A percentile compares a stretch with the other conserved stretches of the same genome.
phyloP scores from a whole-genome alignment of 106 monocot genomes.

The Allium fistulosum region DNA sequence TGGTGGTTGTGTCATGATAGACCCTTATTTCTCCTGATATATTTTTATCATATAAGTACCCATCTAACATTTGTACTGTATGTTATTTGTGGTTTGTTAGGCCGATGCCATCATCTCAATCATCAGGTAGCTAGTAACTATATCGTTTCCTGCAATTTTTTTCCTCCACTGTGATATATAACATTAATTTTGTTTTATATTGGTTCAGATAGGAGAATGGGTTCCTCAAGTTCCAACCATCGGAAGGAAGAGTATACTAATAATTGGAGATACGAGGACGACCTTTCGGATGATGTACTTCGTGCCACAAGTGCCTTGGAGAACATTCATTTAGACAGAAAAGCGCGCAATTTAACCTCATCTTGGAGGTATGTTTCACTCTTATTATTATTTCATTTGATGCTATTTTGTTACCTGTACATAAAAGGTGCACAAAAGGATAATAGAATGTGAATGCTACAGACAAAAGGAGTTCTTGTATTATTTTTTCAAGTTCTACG shows the following conservation, averaged over 20 bases:
- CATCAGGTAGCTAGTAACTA: constrained; percentile 47
- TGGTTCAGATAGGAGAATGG: constrained; percentile 55
- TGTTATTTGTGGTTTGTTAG: constrained; percentile 17
- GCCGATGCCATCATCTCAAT: constrained; percentile 42
- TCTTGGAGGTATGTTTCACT: constrained; percentile 72
- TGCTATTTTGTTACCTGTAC: background rate
- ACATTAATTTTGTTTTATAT: background rate
- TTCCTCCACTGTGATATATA: constrained; percentile 1
- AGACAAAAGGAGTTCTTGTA: no score
- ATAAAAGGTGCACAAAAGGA: background rate
- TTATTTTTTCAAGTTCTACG: no score
- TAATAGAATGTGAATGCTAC: background rate
- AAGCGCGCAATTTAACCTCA: constrained; percentile 66
- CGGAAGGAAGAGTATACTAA: constrained; percentile 64
- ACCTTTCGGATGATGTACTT: constrained; percentile 76
- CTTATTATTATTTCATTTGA: background rate
- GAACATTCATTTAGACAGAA: constrained; percentile 84
- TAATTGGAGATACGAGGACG: constrained; percentile 79
- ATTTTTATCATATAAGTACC: background rate
- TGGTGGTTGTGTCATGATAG: no score
- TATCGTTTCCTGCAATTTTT: background rate
- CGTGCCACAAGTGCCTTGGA: constrained; percentile 75
- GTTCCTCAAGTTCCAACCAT: constrained; percentile 41
- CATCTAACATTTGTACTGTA: no score
- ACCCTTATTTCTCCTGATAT: background rate